These are phyloP conservation scores for Flaveria sonorensis DNA, from an alignment of 129 eudicot species.

Conservation along the genomic window DNA sequence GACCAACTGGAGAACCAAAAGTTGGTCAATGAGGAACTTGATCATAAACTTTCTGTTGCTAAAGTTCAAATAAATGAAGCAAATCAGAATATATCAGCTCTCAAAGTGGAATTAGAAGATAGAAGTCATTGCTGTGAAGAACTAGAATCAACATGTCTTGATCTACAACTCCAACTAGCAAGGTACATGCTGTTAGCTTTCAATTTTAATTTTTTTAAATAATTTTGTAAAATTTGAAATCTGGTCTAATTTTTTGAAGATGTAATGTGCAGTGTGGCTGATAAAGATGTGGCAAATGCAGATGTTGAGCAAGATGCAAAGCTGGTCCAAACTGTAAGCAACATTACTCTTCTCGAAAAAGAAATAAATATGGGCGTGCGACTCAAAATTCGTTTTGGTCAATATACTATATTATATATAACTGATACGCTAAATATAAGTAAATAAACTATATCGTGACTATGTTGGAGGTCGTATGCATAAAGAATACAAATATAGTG, in stretches of 20 bases:
- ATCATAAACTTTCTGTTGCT: constrained; percentile 72
- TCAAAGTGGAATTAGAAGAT: constrained; percentile 79
- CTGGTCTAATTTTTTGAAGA: constrained; percentile 7
- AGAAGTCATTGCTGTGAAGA: constrained; percentile 81
- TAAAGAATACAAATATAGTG: background rate
- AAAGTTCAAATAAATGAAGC: constrained; percentile 55
- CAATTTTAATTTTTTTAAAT: background rate
- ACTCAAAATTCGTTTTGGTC: background rate
- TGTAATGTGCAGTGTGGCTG: constrained; percentile 49
- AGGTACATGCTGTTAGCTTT: constrained; percentile 48
- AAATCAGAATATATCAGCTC: constrained; percentile 68
- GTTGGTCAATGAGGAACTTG: constrained; percentile 75
- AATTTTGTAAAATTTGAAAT: background rate
- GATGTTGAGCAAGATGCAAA: constrained; percentile 42
- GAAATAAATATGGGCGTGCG: background rate
- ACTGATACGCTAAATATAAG: background rate
- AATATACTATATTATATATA: background rate
- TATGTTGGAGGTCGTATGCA: background rate
- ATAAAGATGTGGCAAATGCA: constrained; percentile 40
- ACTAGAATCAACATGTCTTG: constrained; percentile 84
- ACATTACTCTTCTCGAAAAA: background rate
- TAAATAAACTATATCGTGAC: background rate
- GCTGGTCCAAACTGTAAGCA: constrained; percentile 59
- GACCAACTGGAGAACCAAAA: constrained; percentile 81
- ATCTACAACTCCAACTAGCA: constrained; percentile 87